Percentiles rank a stretch among this genome's conserved stretches.
Conservation (phyloP, 108 stramenopile species). For the Pseudonitzschia pungens region DNA sequence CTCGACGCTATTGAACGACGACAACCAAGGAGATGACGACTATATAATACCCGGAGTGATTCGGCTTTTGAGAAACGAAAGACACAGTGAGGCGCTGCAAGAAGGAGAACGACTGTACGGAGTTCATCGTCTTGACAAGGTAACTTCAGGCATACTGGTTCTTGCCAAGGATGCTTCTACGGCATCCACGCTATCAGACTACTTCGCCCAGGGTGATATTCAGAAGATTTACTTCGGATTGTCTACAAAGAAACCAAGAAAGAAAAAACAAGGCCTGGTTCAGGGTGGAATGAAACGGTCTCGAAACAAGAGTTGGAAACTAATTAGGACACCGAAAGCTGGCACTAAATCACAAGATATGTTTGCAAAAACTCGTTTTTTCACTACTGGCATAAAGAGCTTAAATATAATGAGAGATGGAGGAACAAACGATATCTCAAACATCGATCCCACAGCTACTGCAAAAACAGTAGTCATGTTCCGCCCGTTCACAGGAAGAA, state of each 20-base stretch:
- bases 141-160: conserved; percentile 78
- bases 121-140: conserved; percentile 77
- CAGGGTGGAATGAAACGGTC: conserved; percentile 65
- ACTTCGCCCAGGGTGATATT: conserved; percentile 42
- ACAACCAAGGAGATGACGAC: background rate
- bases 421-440: conserved; percentile 13
- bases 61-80: background rate
- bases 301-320: conserved; percentile 70
- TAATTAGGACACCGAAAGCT: conserved; percentile 36
- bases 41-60: background rate
- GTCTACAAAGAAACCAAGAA: conserved; percentile 60
- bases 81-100: background rate
- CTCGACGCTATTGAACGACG: background rate
- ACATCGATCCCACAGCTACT: conserved; percentile 11
- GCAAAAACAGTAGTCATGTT: conserved; percentile 36
- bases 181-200: conserved; percentile 44
- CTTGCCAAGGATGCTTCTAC: conserved; percentile 61
- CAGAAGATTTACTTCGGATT: conserved; percentile 66
- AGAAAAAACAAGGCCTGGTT: conserved; percentile 82
- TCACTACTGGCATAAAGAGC: conserved; percentile 40
- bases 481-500: conserved; percentile 76
- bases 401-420: background rate
- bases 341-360: conserved; percentile 13
- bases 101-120: conserved; percentile 60
- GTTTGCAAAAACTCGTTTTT: conserved; percentile 75